Conservation (phyloP, 169 alveolate species). For the Cryptosporidium xiaoi region DNA sequence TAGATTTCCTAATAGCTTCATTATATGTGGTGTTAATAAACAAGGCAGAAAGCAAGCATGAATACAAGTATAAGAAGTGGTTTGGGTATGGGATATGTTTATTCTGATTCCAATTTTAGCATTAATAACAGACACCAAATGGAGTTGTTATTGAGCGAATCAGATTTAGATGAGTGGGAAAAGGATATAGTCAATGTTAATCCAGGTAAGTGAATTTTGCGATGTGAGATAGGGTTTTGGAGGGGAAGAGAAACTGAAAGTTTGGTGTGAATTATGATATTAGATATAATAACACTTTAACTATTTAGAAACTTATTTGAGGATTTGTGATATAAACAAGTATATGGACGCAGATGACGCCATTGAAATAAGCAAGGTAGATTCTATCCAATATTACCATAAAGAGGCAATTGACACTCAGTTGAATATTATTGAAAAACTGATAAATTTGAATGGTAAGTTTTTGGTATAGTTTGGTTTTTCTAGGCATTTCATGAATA, state of each 20-base stretch:
- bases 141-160: slow-evolving; percentile 27
- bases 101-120: slow-evolving; percentile 38
- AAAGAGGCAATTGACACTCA: slow-evolving; percentile 69
- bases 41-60: no score
- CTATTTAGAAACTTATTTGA: slow-evolving; percentile 31
- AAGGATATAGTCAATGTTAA: slow-evolving; percentile 5
- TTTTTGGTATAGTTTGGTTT: background rate
- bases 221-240: no score
- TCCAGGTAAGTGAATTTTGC: slow-evolving; percentile 34
- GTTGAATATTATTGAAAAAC: slow-evolving; percentile 12
- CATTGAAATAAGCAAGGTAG: slow-evolving; percentile 18
- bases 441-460: slow-evolving; percentile 35
- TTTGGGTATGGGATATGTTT: no score
- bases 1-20: no score
- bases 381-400: slow-evolving; percentile 43
- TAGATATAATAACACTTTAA: no score
- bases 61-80: no score
- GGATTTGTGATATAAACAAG: slow-evolving; percentile 39
- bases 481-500: no score
- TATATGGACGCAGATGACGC: slow-evolving; percentile 60
- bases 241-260: no score
- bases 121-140: slow-evolving; percentile 21
- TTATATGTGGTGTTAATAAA: no score
- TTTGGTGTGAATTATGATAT: no score
- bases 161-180: slow-evolving; percentile 42